phyloP scores from a whole-genome alignment of 1,284 basidiomycete genomes.

The Ganoderma boninense region DNA sequence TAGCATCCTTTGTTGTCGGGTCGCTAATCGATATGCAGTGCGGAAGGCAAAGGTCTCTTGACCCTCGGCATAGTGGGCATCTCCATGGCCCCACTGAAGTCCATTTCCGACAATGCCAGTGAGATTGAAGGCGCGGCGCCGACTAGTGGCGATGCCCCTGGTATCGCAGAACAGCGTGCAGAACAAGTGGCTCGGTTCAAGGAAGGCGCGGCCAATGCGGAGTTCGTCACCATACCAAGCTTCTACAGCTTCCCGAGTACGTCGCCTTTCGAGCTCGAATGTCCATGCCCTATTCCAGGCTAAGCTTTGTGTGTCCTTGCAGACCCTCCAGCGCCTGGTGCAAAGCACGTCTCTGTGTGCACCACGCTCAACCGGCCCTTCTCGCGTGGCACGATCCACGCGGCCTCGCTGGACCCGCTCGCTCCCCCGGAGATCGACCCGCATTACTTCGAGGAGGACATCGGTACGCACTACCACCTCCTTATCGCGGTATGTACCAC shows the following conservation, averaged over 20 bases:
- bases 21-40: slow-evolving; percentile 22
- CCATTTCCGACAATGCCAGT: slow-evolving; percentile 38
- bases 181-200: slow-evolving; percentile 40
- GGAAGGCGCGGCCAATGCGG: slow-evolving; percentile 33
- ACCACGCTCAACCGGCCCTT: slow-evolving; percentile 41
- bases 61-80: slow-evolving; percentile 36
- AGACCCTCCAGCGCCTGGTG: slow-evolving; percentile 37
- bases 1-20: neutral
- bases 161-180: slow-evolving; percentile 42
- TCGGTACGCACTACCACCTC: slow-evolving; percentile 49
- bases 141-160: slow-evolving; percentile 13
- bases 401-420: slow-evolving; percentile 48
- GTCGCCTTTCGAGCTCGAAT: slow-evolving; percentile 1
- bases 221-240: slow-evolving; percentile 36
- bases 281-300: neutral
- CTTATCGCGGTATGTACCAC: no score
- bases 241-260: slow-evolving; percentile 34
- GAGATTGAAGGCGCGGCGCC: slow-evolving; percentile 16
- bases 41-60: slow-evolving; percentile 36
- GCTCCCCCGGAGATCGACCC: slow-evolving; percentile 55
- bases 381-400: slow-evolving; percentile 52
- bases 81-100: slow-evolving; percentile 33
- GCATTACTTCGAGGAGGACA: slow-evolving; percentile 54
- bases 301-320: neutral
- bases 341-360: slow-evolving; percentile 43